phyloP scores from a whole-genome alignment of 1,284 basidiomycete species.

The Rhodotorula sp. region DNA sequence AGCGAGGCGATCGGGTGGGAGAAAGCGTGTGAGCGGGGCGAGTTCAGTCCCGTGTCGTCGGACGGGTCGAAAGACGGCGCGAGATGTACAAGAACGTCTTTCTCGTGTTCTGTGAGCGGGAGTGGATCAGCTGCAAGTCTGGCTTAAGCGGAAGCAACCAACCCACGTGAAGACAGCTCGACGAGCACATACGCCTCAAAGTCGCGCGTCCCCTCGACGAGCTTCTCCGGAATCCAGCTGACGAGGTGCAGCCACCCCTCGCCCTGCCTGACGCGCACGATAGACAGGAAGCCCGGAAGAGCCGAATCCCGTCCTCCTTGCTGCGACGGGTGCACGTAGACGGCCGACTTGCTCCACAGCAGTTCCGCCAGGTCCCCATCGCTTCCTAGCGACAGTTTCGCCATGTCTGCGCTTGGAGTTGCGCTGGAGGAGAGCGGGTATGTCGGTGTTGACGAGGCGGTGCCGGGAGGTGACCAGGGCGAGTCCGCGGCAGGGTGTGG shows the following conservation, averaged over 20 bases:
- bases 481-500: neutral
- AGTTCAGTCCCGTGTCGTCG: neutral
- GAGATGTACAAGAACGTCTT: slow-evolving; percentile 35
- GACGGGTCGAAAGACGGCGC: neutral
- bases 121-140: neutral
- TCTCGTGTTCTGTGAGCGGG: slow-evolving; percentile 45
- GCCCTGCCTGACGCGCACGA: slow-evolving; percentile 71
- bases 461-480: neutral
- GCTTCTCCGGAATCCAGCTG: slow-evolving; percentile 78
- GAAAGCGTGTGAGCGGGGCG: slow-evolving; percentile 72
- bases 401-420: neutral
- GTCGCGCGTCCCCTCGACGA: slow-evolving; percentile 65
- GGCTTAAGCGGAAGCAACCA: neutral
- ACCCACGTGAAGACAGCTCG: slow-evolving; percentile 26
- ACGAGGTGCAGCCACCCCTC: slow-evolving; percentile 59
- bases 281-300: slow-evolving; percentile 82
- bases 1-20: slow-evolving; percentile 84
- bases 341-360: slow-evolving; percentile 28
- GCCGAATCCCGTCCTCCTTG: slow-evolving; percentile 71
- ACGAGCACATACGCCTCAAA: slow-evolving; percentile 37
- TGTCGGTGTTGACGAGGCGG: neutral
- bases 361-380: slow-evolving; percentile 18
- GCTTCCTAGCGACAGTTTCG: no score
- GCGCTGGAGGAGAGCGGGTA: neutral
- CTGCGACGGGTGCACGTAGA: slow-evolving; percentile 70